Evolutionary conservation across 441 rosid genomes (phyloP).

Genomic region (Cnidoscolus chayamansa): DNA sequence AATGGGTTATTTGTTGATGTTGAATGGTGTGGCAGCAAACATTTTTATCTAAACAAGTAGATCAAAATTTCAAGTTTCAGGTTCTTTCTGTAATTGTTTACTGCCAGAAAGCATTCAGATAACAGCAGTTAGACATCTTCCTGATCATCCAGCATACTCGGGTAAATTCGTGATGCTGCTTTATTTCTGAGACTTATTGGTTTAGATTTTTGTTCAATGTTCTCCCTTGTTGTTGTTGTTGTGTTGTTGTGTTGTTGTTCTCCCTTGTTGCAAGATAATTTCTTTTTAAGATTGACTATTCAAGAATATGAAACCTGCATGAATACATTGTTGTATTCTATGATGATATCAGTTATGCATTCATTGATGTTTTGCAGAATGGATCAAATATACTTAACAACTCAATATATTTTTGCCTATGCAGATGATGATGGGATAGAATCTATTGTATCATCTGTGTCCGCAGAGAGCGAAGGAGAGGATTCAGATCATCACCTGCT

Average conservation of each 20-base stretch:
- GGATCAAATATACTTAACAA: constrained; percentile 7
- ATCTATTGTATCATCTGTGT: constrained; percentile 48
- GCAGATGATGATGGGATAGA: constrained; percentile 47
- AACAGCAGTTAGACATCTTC: constrained; percentile 73
- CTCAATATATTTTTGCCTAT: constrained; percentile 30
- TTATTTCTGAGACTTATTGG: constrained; percentile 6
- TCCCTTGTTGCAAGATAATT: background rate
- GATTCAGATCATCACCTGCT: constrained; percentile 60
- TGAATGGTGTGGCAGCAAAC: background rate
- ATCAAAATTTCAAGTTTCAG: constrained; percentile 46
- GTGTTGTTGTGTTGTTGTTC: background rate
- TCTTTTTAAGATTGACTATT: background rate
- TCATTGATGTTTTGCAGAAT: background rate
- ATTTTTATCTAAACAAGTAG: constrained; percentile 19
- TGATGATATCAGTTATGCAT: background rate
- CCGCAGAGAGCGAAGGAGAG: constrained; percentile 52
- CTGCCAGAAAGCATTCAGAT: constrained; percentile 87
- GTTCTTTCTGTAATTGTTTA: constrained; percentile 91
- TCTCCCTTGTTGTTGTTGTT: background rate
- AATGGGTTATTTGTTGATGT: background rate
- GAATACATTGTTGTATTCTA: background rate
- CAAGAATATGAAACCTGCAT: background rate
- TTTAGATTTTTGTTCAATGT: background rate
- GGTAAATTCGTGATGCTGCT: constrained; percentile 43
- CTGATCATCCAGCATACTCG: constrained; percentile 65